These are phyloP conservation scores for Magnusiomyces suaveolens DNA, from an alignment of 1,139 yeast species.

Conservation along the genomic window DNA sequence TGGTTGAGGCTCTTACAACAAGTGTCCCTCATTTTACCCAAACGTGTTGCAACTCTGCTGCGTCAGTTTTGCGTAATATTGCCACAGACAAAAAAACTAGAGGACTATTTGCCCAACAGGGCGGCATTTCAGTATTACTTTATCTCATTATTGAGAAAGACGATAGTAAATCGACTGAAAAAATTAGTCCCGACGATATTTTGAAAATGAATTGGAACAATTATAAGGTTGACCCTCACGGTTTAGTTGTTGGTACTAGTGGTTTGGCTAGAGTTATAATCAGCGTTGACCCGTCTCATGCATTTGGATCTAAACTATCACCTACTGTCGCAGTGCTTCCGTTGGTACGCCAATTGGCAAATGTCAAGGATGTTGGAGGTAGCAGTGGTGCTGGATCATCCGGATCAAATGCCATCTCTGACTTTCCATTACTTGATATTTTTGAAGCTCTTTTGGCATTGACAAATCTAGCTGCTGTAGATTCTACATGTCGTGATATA, in stretches of 20 bases:
- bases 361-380: constrained; percentile 9
- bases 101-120: constrained; percentile 28
- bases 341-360: constrained; percentile 25
- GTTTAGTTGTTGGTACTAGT: constrained; percentile 24
- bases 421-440: constrained; percentile 32
- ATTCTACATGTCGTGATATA: constrained; percentile 30
- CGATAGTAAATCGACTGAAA: not conserved
- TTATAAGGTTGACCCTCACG: constrained; percentile 16
- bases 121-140: constrained; percentile 31
- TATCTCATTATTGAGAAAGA: constrained; percentile 21
- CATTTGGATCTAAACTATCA: constrained; percentile 29
- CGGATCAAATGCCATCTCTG: constrained; percentile 15
- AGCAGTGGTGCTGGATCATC: not conserved
- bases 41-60: constrained; percentile 26
- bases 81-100: constrained; percentile 27
- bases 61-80: constrained; percentile 27
- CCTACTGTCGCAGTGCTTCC: constrained; percentile 30
- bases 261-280: constrained; percentile 33
- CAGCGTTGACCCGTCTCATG: constrained; percentile 31
- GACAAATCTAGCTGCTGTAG: constrained; percentile 40
- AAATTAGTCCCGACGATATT: not conserved
- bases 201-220: constrained; percentile 6
- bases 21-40: constrained; percentile 25
- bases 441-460: constrained; percentile 42
- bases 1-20: constrained; percentile 22